These are phyloP conservation scores for Coccomyxa sp. DNA, from an alignment of 139 green algal species.

Conservation along the genomic window DNA sequence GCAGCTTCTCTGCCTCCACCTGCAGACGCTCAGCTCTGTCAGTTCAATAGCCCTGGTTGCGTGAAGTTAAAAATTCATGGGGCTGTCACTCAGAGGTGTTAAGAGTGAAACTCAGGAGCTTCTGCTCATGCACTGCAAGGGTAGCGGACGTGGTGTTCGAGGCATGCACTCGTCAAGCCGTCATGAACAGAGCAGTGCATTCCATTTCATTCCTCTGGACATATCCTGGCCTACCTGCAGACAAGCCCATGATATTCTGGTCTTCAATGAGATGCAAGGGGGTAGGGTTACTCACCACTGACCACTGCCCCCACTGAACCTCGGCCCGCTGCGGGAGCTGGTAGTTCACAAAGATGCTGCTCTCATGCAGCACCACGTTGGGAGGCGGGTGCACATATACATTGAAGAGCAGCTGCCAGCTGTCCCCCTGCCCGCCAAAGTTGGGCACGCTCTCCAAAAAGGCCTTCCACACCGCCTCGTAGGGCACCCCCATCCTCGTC, in stretches of 20 bases:
- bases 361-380: background rate
- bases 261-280: background rate
- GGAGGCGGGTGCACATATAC: slow-evolving; percentile 28
- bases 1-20: slow-evolving; percentile 11
- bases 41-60: no score
- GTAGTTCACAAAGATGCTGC: slow-evolving; percentile 24
- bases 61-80: background rate
- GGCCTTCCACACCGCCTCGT: slow-evolving; percentile 18
- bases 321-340: slow-evolving; percentile 7
- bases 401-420: slow-evolving; percentile 13
- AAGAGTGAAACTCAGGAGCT: slow-evolving; percentile 19
- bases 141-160: background rate
- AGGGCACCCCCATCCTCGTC: slow-evolving; percentile 15
- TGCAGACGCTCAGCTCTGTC: background rate
- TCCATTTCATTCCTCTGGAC: no score
- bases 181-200: background rate
- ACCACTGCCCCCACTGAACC: slow-evolving; percentile 17
- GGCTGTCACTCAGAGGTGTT: background rate
- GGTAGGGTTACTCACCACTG: slow-evolving; percentile 10
- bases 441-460: background rate
- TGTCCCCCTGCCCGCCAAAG: background rate
- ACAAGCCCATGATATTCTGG: background rate
- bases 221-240: background rate
- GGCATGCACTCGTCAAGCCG: background rate
- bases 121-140: background rate